Base-by-base conservation (phyloP, 2,329 filamentous ascomycete genomes). In the Diaporthe citri region DNA sequence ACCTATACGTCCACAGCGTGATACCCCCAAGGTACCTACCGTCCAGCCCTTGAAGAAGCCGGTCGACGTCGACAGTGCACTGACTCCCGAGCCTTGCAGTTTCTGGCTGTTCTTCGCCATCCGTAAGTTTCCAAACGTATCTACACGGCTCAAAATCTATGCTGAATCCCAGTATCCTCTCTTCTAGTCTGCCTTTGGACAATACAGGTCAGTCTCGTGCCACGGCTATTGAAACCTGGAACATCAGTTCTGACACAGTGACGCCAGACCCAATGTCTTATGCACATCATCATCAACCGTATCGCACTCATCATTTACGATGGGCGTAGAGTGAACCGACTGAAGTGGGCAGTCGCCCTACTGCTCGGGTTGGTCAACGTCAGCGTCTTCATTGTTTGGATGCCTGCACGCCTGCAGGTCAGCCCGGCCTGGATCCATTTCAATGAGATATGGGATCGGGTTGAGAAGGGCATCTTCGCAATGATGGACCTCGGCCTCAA, bases 231-330 rank as follows among this genome's bases (percentile, higher is more conserved):
- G 12, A 28, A 25, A 20, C 6, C 3, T n/a, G n/a, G 17, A 25
- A 17, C 1, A 8, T 39, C 9, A 15, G 4, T 41, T 28, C 64
- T 64, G 31, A 52, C 48, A 36, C 5, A 71, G 41, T n/a, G 4
- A 13, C 13, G 10, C 43, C 78, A 85, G 78, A 84, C 87, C 15
- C 87, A 88, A 78, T 83, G 87, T 28, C 79, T 89, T 1, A 85
- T 87, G 79, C 87, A 88, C 75, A 89, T 89, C 55, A 87, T 88
- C 77, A 85, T 87, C 76, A 89, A 89, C 77, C 84, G 87, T 36
- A 83, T 88, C 6, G 81, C 83, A 0, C 82, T 89, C 12, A 52
- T 52, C 34, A 52, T 55, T 13, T 55, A 84, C 31, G 80, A 86
- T 76, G 83, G 81, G 4, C 78, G 71, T 0, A 83, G 82, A 25